Evolutionary conservation across 192 early-diverging fungal genomes (phyloP).

Genomic region (Paraglomus brasilianum): DNA sequence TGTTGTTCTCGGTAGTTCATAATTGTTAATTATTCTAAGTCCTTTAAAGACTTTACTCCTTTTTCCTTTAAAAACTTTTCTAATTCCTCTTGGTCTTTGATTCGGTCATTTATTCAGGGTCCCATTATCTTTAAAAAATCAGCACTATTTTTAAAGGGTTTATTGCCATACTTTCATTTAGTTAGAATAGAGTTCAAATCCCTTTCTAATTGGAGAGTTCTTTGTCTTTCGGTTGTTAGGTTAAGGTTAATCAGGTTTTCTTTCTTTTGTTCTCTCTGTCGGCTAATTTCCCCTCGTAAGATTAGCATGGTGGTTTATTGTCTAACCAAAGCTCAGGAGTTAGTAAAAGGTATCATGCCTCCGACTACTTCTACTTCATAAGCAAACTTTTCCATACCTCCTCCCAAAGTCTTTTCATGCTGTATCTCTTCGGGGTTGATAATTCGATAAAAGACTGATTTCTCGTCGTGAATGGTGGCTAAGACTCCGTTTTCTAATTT

Average conservation of each 20-base stretch:
- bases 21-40: too few relatives aligned
- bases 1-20: constrained; percentile 3
- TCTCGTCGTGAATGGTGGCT: constrained; percentile 9
- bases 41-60: neutral
- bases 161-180: neutral
- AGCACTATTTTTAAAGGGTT: neutral
- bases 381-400: constrained; percentile 18
- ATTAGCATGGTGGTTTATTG: too few relatives aligned
- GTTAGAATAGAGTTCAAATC: neutral
- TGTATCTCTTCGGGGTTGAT: constrained; percentile 17
- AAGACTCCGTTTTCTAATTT: neutral
- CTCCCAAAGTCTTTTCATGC: constrained; percentile 5
- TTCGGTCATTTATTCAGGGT: neutral
- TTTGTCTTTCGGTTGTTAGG: neutral
- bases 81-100: neutral
- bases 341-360: constrained; percentile 10
- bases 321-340: neutral
- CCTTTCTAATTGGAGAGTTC: neutral
- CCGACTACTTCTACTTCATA: constrained; percentile 10
- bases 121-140: neutral
- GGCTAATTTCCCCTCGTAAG: too few relatives aligned
- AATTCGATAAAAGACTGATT: neutral
- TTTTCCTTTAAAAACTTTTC: neutral
- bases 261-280: neutral
- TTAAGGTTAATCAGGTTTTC: neutral